A percentile compares a stretch with the other conserved stretches of the same genome.
phyloP scores from a whole-genome alignment of 768 basidiomycete genomes.

The Podaxis sp. region DNA sequence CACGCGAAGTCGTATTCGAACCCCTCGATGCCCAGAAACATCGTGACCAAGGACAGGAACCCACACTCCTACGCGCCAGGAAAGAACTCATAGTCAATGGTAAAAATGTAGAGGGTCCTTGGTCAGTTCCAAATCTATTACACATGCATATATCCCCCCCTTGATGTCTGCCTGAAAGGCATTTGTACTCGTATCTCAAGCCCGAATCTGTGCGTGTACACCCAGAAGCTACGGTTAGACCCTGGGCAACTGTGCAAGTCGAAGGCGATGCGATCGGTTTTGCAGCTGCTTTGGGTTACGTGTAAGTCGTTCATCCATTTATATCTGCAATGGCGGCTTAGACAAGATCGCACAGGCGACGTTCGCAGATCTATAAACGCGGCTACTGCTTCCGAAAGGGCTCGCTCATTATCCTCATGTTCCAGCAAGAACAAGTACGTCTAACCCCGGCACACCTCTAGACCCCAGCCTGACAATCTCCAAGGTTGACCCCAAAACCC shows the following conservation, averaged over 20 bases:
- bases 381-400: slow-evolving; percentile 77
- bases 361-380: slow-evolving; percentile 77
- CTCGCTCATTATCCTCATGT: slow-evolving; percentile 70
- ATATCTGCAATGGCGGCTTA: neutral
- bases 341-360: slow-evolving; percentile 31
- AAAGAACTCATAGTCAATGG: slow-evolving; percentile 57
- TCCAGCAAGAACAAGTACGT: slow-evolving; percentile 76
- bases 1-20: slow-evolving; percentile 78
- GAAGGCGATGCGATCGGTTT: slow-evolving; percentile 78
- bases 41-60: slow-evolving; percentile 58
- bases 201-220: slow-evolving; percentile 82
- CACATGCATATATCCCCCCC: neutral
- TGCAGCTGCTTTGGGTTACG: slow-evolving; percentile 74
- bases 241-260: slow-evolving; percentile 78
- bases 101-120: slow-evolving; percentile 44
- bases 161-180: slow-evolving; percentile 36
- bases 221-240: slow-evolving; percentile 82
- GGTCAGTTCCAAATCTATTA: slow-evolving; percentile 36
- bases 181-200: slow-evolving; percentile 75
- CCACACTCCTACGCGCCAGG: slow-evolving; percentile 65
- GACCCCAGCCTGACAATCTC: slow-evolving; percentile 2
- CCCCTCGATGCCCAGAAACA: slow-evolving; percentile 65
- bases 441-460: neutral
- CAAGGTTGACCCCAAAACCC: slow-evolving; percentile 72
- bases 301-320: slow-evolving; percentile 35